Base-by-base conservation (phyloP, 1,284 basidiomycete genomes). In the Mycena sp. region DNA sequence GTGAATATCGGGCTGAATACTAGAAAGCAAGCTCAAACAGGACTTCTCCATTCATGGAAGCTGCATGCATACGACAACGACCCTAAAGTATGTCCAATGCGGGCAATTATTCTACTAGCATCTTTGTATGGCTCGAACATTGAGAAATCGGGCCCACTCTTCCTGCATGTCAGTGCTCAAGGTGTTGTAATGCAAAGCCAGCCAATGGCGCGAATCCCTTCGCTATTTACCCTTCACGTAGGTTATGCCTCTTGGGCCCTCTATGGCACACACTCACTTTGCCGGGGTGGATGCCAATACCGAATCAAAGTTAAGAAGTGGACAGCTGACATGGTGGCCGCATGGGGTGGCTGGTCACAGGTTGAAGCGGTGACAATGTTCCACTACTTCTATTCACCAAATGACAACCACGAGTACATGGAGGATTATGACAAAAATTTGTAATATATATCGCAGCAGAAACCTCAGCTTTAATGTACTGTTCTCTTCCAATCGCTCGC, bases 331-430 rank as follows among this genome's bases (percentile, higher is more conserved):
- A 66, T 64, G 67, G 62, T 70, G n/a, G 69, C 68, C 19, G 65
- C 65, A 43, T 71, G 71, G 70, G 69, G 69, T 52, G 68, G 69
- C 6, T 72, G 69, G 70, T 69, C 69, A 10, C 67, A 70, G 56
- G 32, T 35, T 35, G 32, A 35, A 35, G 32, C 32, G 9, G 32
- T 35, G 32, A 35, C 32, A 14, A 35, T 35, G 32, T 35, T 35
- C 14, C 32, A 14, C 9, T 35, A 35, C 14, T 35, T 35, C 32
- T 35, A 35, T 35, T 35, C 32, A 14, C 32, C 32, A 14, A 35
- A 35, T 14, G 32, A 35, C 32, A 35, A 35, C 32, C 32, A 35
- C 32, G n/a, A n/a, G n/a, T n/a, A n/a, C n/a, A n/a, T n/a, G n/a
- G n/a, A n/a, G n/a, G n/a, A n/a, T n/a, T n/a, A n/a, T n/a, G n/a